Evolutionary conservation across 2,329 filamentous ascomycete species (phyloP).

Genomic region (Arthroderma sp.): DNA sequence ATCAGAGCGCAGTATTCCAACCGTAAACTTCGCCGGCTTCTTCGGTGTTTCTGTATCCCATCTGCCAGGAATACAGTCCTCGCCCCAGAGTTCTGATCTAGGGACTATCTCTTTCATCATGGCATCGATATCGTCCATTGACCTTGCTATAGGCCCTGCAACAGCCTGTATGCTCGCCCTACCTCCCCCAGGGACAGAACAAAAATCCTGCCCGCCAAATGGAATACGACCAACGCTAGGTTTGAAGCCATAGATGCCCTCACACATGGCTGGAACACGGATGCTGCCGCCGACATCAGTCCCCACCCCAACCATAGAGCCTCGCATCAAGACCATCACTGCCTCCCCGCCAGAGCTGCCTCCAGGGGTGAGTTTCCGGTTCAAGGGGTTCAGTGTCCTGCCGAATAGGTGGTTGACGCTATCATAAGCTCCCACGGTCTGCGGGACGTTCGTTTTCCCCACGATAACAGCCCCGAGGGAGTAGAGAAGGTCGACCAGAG

Average conservation of each 20-base stretch:
- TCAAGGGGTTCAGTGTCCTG: slow-evolving; percentile 51
- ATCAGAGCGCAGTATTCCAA: slow-evolving; percentile 33
- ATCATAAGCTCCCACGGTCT: slow-evolving; percentile 45
- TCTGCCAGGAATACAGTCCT: slow-evolving; percentile 32
- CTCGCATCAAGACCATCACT: slow-evolving; percentile 46
- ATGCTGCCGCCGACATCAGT: slow-evolving; percentile 47
- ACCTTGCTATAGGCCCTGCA: slow-evolving; percentile 32
- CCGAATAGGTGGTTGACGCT: slow-evolving; percentile 52
- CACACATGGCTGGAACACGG: slow-evolving; percentile 39
- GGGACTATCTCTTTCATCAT: slow-evolving; percentile 43
- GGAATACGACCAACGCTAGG: slow-evolving; percentile 39
- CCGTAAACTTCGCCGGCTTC: slow-evolving; percentile 26
- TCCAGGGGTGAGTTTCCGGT: slow-evolving; percentile 48
- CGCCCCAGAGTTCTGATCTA: slow-evolving; percentile 42
- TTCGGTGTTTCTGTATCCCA: slow-evolving; percentile 27
- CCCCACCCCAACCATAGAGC: slow-evolving; percentile 48
- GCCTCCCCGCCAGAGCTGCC: slow-evolving; percentile 57
- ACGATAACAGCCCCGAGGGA: slow-evolving; percentile 55
- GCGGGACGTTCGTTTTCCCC: slow-evolving; percentile 58
- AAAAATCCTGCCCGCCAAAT: slow-evolving; percentile 42
- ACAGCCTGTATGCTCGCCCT: slow-evolving; percentile 42
- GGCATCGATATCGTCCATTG: slow-evolving; percentile 31
- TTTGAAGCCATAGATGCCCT: slow-evolving; percentile 42
- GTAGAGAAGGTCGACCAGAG: slow-evolving; percentile 47
- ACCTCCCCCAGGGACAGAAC: slow-evolving; percentile 35